Conservation (phyloP, 148 eudicot species). For the Fagopyrum homotropicum region DNA sequence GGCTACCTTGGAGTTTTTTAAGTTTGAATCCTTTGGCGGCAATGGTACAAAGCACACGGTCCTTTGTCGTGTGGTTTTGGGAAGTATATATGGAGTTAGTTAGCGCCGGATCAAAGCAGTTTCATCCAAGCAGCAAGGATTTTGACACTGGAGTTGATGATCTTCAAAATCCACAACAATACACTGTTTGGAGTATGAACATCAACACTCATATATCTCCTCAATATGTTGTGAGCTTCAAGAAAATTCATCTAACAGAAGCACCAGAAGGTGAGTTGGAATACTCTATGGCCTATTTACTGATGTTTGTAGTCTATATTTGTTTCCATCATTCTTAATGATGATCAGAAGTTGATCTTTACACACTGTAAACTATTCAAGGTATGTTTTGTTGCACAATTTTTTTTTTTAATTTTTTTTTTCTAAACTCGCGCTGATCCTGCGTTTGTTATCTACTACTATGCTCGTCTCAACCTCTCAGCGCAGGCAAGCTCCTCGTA, state of each 20-base stretch:
- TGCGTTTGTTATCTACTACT: too few relatives aligned
- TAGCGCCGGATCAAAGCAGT: slow-evolving; percentile 66
- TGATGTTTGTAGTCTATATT: too few relatives aligned
- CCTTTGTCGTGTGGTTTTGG: slow-evolving; percentile 68
- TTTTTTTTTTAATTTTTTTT: not conserved
- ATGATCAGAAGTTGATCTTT: slow-evolving; percentile 40
- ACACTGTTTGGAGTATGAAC: slow-evolving; percentile 84
- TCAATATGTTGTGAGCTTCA: slow-evolving; percentile 78
- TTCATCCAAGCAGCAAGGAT: slow-evolving; percentile 68
- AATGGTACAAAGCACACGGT: slow-evolving; percentile 25
- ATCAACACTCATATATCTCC: slow-evolving; percentile 76
- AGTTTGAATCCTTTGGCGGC: slow-evolving; percentile 44
- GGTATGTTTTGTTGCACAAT: slow-evolving; percentile 31
- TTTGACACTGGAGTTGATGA: slow-evolving; percentile 93
- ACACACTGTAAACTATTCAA: slow-evolving; percentile 35
- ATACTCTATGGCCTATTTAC: too few relatives aligned
- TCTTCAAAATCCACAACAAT: slow-evolving; percentile 57
- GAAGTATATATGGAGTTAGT: slow-evolving; percentile 71
- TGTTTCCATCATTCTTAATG: too few relatives aligned
- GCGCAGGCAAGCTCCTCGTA: slow-evolving; percentile 24
- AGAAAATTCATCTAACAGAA: slow-evolving; percentile 23
- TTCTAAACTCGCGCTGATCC: too few relatives aligned
- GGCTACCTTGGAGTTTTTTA: slow-evolving; percentile 35
- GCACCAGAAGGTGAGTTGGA: too few relatives aligned
- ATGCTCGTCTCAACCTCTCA: not conserved